These are phyloP conservation scores for Ammopiptanthus mongolicus DNA, from an alignment of 306 rosid genomes.

Conservation along the genomic window DNA sequence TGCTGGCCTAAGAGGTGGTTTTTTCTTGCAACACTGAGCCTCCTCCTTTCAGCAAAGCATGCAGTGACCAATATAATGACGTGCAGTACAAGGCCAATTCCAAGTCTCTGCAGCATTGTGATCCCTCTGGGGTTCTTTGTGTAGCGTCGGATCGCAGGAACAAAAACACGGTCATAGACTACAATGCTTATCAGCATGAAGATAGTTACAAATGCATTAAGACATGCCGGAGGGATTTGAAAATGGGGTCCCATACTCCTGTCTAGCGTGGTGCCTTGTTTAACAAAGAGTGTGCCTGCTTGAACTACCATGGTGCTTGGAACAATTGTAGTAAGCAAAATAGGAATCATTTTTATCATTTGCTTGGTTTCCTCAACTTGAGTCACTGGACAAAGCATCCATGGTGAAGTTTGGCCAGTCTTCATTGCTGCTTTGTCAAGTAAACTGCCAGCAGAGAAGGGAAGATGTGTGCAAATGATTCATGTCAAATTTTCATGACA, in stretches of 20 bases:
- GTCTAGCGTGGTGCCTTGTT: slow-evolving; percentile 61
- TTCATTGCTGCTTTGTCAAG: slow-evolving; percentile 65
- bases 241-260: slow-evolving; percentile 57
- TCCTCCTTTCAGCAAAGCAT: slow-evolving; percentile 44
- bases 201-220: slow-evolving; percentile 41
- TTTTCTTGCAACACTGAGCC: slow-evolving; percentile 49
- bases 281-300: slow-evolving; percentile 49
- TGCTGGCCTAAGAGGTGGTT: slow-evolving; percentile 4
- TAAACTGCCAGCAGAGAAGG: slow-evolving; percentile 41
- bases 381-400: slow-evolving; percentile 68
- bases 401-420: slow-evolving; percentile 37
- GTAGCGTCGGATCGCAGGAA: slow-evolving; percentile 43
- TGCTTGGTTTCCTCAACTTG: slow-evolving; percentile 93
- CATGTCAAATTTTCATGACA: neutral
- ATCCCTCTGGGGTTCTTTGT: slow-evolving; percentile 82
- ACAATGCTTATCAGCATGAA: slow-evolving; percentile 58
- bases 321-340: slow-evolving; percentile 48
- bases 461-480: neutral
- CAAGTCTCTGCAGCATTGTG: slow-evolving; percentile 75
- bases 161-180: slow-evolving; percentile 53
- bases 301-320: slow-evolving; percentile 54
- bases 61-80: slow-evolving; percentile 43
- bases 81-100: slow-evolving; percentile 59
- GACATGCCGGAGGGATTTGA: slow-evolving; percentile 59
- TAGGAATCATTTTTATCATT: slow-evolving; percentile 69